phyloP scores from a whole-genome alignment of 177 flowering plant species.

The Vitis hybrid region DNA sequence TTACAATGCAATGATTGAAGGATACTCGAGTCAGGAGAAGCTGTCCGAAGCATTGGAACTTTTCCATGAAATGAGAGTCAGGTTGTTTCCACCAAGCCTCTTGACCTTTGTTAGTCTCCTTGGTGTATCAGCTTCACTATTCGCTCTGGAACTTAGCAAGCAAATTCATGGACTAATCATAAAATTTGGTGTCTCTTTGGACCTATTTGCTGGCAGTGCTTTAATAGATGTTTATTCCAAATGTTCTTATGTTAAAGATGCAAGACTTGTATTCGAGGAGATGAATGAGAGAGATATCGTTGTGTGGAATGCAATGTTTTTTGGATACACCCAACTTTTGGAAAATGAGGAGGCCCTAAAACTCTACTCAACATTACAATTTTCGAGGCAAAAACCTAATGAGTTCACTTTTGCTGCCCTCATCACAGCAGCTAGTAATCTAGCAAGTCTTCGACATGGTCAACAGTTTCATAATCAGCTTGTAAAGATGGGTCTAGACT shows the following conservation, averaged over 20 bases:
- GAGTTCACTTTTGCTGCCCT: conserved; percentile 72
- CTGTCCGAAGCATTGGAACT: conserved; percentile 52
- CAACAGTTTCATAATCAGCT: conserved; percentile 64
- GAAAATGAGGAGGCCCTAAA: conserved; percentile 62
- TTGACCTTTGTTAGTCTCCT: conserved; percentile 80
- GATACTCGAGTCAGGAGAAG: conserved; percentile 50
- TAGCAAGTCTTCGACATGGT: conserved; percentile 62
- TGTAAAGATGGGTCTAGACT: conserved; percentile 47
- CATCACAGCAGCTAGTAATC: conserved; percentile 60
- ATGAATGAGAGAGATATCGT: conserved; percentile 66
- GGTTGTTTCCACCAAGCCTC: conserved; percentile 39
- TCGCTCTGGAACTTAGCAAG: conserved; percentile 44
- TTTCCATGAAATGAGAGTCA: conserved; percentile 59
- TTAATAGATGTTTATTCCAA: conserved; percentile 82
- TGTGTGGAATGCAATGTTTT: conserved; percentile 84
- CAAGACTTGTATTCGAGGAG: conserved; percentile 66
- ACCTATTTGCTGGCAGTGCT: conserved; percentile 63
- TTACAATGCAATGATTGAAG: conserved; percentile 88
- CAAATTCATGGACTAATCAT: conserved; percentile 64
- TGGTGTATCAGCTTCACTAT: conserved; percentile 54
- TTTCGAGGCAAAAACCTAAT: conserved; percentile 45
- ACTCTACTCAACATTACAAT: conserved; percentile 49
- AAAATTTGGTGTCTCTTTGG: conserved; percentile 56
- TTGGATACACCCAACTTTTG: conserved; percentile 55
- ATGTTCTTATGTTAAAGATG: conserved; percentile 52